Base-by-base conservation (phyloP, 169 alveolate species). In the Miamiensis avidus region DNA sequence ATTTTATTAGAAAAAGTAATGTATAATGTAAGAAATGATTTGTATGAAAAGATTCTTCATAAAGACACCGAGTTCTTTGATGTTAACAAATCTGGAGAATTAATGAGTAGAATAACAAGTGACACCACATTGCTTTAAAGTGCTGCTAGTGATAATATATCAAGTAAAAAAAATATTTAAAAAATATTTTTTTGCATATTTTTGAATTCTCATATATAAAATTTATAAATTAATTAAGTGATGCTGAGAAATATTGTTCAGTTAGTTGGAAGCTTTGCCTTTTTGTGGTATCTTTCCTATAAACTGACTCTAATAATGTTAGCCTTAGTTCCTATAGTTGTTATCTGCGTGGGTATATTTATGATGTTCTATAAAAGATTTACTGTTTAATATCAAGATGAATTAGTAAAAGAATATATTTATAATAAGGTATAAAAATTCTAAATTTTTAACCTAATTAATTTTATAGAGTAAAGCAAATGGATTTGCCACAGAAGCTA, bases 41-140 rank as follows among this genome's bases (percentile, higher is more conserved):
- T 84, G 31, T 84, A 77, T 49, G 34, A 76, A 25, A 84, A 84
- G 29, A 31, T 84, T 25, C 32, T 84, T 15, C 26, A 78, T 32
- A 82, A 85, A 33, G 93, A 89, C 74, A 73, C 82, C 1, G 85
- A 32, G 33, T 89, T 89, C 74, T 89, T 82, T 65, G 93, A 89
- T 73, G 31, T 25, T 29, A 82, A 86, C 30, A 82, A 88, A 31
- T 81, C 89, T 74, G 93, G 91, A 27, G 93, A 89, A 31, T 25
- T 89, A 29, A 69, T 89, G 72, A 81, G 89, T 25, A 75, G 93
- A 78, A 32, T 89, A 25, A 74, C 87, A 31, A 29, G 82, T 0
- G 93, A 89, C 74, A 77, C 84, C 27, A 28, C 89, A 32, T 32
- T 82, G 16, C 75, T 89, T 25, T 34, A 89, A 32, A 83, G 81